These are phyloP conservation scores for Crithidia bombi DNA, from an alignment of 208 protist species.

Conservation along the genomic window DNA sequence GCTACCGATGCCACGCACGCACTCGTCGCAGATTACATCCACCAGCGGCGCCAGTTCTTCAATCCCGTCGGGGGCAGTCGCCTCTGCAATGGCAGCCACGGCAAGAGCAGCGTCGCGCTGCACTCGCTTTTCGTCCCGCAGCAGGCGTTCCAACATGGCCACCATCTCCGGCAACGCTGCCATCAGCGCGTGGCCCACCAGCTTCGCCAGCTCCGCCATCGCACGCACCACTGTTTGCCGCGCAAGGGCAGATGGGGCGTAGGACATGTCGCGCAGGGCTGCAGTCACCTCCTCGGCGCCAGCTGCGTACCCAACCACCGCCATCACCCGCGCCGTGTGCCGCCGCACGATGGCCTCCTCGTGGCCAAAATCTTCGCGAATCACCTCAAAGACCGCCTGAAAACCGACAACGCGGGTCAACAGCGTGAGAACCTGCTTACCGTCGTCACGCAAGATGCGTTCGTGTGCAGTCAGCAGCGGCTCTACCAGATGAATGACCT, in stretches of 20 bases:
- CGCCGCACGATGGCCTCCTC: slow-evolving; percentile 98
- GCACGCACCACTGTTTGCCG: slow-evolving; percentile 98
- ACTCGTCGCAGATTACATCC: slow-evolving; percentile 96
- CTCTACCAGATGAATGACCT: slow-evolving; percentile 99
- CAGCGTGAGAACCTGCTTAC: slow-evolving; percentile 98
- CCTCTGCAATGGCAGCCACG: slow-evolving; percentile 97
- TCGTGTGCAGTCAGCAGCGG: slow-evolving; percentile 98
- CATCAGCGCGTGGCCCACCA: slow-evolving; percentile 98
- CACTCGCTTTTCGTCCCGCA: slow-evolving; percentile 96
- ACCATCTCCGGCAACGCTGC: slow-evolving; percentile 96
- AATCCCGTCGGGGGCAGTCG: slow-evolving; percentile 98
- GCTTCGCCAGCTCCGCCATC: slow-evolving; percentile 97
- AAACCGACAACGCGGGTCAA: slow-evolving; percentile 98
- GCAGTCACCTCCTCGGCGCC: slow-evolving; percentile 96
- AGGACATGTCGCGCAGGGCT: slow-evolving; percentile 98
- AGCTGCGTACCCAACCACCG: slow-evolving; percentile 96
- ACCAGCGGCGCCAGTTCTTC: slow-evolving; percentile 97
- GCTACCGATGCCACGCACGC: slow-evolving; percentile 93
- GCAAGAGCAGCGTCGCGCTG: slow-evolving; percentile 96
- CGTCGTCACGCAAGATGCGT: slow-evolving; percentile 98
- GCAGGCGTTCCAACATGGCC: slow-evolving; percentile 95
- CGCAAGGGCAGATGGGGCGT: slow-evolving; percentile 96
- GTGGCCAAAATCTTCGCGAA: slow-evolving; percentile 98
- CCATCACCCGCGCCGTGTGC: slow-evolving; percentile 98
- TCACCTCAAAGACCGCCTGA: slow-evolving; percentile 97